These are phyloP conservation scores for Zea luxurians DNA, from an alignment of 176 grass and related monocot species.

Conservation along the genomic window DNA sequence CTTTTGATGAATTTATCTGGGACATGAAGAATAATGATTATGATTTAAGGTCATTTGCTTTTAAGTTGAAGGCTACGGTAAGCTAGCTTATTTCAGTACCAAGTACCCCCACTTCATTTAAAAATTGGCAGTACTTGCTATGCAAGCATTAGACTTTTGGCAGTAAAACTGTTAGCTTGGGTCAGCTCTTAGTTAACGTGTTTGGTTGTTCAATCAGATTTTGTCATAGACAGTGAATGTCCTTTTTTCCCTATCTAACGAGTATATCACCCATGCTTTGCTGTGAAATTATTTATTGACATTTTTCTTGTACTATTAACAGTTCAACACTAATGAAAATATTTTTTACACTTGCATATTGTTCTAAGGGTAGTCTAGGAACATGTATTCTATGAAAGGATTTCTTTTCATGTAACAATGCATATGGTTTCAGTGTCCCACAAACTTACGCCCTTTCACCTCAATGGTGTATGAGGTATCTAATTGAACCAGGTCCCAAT, in stretches of 20 bases:
- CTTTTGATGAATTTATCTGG: slow-evolving; percentile 83
- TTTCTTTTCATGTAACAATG: neutral
- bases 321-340: neutral
- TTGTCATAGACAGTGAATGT: no score
- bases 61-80: slow-evolving; percentile 79
- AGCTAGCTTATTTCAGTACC: neutral
- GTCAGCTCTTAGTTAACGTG: no score
- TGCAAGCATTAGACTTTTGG: neutral
- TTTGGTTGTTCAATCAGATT: no score
- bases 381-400: neutral
- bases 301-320: neutral
- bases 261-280: slow-evolving; percentile 2
- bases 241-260: no score
- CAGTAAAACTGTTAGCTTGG: no score
- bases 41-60: slow-evolving; percentile 83
- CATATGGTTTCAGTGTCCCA: neutral
- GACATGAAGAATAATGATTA: slow-evolving; percentile 86
- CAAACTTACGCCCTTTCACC: neutral
- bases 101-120: neutral
- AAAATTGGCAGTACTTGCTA: neutral
- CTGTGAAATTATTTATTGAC: neutral
- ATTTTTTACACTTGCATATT: neutral
- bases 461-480: neutral
- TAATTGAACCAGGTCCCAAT: neutral
- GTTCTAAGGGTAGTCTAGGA: slow-evolving; percentile 2